Percentiles rank a stretch among this genome's conserved stretches.
Conservation (phyloP, 331 rosid species). For the Saraca asoca region DNA sequence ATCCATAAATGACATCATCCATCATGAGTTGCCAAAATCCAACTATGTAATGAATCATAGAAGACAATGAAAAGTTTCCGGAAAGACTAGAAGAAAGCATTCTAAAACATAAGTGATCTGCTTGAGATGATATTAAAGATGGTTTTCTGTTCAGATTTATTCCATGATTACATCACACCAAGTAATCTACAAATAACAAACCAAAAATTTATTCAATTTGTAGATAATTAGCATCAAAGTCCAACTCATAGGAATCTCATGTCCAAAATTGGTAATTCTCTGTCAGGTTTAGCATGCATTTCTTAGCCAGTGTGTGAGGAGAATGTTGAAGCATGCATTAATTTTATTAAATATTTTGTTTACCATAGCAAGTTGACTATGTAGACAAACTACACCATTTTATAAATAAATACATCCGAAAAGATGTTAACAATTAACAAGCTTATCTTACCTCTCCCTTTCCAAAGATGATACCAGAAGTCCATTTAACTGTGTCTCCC, state of each 20-base stretch:
- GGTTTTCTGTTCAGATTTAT: background rate
- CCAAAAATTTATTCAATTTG: background rate
- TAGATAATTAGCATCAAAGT: conserved; percentile 8
- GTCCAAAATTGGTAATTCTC: conserved; percentile 10
- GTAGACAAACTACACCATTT: conserved; percentile 2
- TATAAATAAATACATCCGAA: background rate
- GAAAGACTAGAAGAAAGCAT: conserved; percentile 22
- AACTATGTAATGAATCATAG: conserved; percentile 18
- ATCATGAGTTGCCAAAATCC: conserved; percentile 1
- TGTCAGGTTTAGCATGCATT: conserved; percentile 22
- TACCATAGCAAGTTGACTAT: conserved; percentile 1
- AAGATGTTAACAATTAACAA: background rate
- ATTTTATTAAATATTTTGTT: conserved; percentile 1
- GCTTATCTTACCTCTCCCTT: conserved; percentile 70
- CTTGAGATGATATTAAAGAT: conserved; percentile 19
- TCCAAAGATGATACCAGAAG: conserved; percentile 88
- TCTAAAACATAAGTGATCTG: conserved; percentile 21
- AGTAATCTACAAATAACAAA: background rate
- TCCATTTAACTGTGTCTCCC: conserved; percentile 63
- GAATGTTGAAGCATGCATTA: conserved; percentile 15
- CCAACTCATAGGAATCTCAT: background rate
- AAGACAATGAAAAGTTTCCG: background rate
- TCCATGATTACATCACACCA: background rate
- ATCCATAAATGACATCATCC: conserved; percentile 4
- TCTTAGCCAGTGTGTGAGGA: conserved; percentile 25